Conservation (phyloP, 352 stramenopile genomes). For the Globisporangium abappressorium region DNA sequence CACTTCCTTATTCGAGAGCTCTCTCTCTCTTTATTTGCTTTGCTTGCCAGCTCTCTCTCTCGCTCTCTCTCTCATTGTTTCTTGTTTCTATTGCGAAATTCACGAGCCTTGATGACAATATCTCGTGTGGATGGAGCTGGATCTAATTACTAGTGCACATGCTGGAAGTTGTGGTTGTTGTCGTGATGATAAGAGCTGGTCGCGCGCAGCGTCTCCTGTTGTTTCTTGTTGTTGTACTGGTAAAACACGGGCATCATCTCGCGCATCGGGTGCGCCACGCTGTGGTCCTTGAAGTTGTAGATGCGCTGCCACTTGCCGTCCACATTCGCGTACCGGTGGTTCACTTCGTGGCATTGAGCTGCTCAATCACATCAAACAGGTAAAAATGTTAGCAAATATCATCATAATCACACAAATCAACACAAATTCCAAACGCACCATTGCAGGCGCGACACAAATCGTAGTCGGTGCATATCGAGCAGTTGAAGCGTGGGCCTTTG, state of each 20-base stretch:
- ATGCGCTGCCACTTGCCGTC: conserved; percentile 80
- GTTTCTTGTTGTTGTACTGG: conserved; percentile 33
- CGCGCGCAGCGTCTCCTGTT: not conserved
- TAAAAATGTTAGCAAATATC: not conserved
- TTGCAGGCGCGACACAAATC: conserved; percentile 64
- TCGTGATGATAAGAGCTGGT: not conserved
- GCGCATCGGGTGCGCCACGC: conserved; percentile 46
- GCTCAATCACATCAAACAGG: not conserved
- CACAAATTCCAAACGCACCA: conserved; percentile 27
- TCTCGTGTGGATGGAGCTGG: not conserved
- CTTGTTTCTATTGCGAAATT: not conserved
- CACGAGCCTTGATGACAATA: not conserved
- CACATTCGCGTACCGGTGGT: conserved; percentile 75
- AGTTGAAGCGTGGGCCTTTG: conserved; percentile 70
- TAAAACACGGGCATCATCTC: conserved; percentile 75
- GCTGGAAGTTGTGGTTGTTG: not conserved
- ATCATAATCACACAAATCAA: not conserved
- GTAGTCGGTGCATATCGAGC: conserved; percentile 73
- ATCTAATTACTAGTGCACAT: conserved; percentile 11
- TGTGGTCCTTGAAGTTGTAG: conserved; percentile 75
- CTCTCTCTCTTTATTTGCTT: not conserved
- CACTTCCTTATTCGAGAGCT: not conserved
- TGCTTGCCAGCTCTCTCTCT: not conserved
- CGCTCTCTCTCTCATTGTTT: not conserved
- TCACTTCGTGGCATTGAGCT: conserved; percentile 60